phyloP scores from a whole-genome alignment of 2,329 filamentous ascomycete genomes.

The Colletotrichum liriopes region DNA sequence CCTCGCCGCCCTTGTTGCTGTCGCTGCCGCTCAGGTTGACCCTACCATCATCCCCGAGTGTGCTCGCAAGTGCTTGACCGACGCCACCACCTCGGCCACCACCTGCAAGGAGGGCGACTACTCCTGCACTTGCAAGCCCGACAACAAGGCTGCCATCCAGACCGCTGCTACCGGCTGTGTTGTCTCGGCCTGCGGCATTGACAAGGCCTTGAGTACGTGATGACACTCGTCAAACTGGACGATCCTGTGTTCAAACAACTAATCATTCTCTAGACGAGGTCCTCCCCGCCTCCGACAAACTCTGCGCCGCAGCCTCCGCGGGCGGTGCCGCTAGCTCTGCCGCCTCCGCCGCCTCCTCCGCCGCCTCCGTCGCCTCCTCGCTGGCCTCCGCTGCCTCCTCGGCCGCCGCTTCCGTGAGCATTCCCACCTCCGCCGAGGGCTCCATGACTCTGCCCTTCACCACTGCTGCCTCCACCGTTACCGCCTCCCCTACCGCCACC shows the following conservation, averaged over 20 bases:
- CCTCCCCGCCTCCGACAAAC: conserved; percentile 54
- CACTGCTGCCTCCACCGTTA: conserved; percentile 34
- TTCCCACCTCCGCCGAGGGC: conserved; percentile 27
- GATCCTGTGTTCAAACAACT: background rate
- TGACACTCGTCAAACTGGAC: background rate
- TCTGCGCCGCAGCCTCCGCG: conserved; percentile 50
- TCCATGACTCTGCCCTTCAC: conserved; percentile 17
- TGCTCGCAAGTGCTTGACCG: conserved; percentile 55
- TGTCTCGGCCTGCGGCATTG: conserved; percentile 54
- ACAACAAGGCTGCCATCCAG: conserved; percentile 53
- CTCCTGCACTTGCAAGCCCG: conserved; percentile 52
- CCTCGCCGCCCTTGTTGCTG: conserved; percentile 52
- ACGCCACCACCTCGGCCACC: conserved; percentile 51
- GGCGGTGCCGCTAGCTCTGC: conserved; percentile 8
- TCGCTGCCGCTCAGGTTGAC: conserved; percentile 50
- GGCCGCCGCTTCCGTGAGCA: conserved; percentile 26
- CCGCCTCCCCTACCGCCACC: conserved; percentile 20
- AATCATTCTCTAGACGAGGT: conserved; percentile 54
- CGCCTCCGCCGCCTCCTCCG: conserved; percentile 16
- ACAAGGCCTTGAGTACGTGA: conserved; percentile 57
- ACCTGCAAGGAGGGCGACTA: conserved; percentile 53
- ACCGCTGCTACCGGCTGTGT: conserved; percentile 54
- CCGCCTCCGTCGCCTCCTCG: conserved; percentile 14
- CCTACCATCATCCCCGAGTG: conserved; percentile 51
- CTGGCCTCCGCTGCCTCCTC: conserved; percentile 26